phyloP scores from a whole-genome alignment of 306 rosid species.

The Lathyrus aphaca region DNA sequence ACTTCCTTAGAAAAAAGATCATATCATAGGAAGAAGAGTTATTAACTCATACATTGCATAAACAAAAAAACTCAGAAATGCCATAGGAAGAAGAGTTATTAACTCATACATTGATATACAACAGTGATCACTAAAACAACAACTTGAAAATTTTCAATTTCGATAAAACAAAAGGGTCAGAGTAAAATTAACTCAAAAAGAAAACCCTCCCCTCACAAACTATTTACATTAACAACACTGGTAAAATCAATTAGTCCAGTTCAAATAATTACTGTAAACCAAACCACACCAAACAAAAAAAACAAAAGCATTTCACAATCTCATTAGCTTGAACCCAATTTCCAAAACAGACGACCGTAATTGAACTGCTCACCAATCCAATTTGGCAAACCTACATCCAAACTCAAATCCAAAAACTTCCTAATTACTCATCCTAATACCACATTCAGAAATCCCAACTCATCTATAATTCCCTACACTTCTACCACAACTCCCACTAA shows the following conservation, averaged over 20 bases:
- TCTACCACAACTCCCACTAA: background rate
- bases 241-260: constrained; percentile 3
- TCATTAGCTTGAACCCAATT: background rate
- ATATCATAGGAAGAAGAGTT: too few species aligned
- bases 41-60: background rate
- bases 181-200: background rate
- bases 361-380: background rate
- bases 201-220: constrained; percentile 10
- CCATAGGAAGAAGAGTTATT: background rate
- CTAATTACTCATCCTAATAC: background rate
- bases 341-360: background rate
- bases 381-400: background rate
- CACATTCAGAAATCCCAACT: background rate
- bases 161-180: background rate
- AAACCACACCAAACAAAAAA: background rate
- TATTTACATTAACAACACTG: background rate
- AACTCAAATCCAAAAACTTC: background rate
- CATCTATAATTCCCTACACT: background rate
- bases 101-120: background rate
- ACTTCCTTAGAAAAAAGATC: background rate
- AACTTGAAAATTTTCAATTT: constrained; percentile 15
- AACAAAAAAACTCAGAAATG: background rate
- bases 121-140: background rate
- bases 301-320: background rate
- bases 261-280: background rate